These are phyloP conservation scores for Chaetomidium leptoderma DNA, from an alignment of 495 filamentous ascomycete species.

Conservation along the genomic window DNA sequence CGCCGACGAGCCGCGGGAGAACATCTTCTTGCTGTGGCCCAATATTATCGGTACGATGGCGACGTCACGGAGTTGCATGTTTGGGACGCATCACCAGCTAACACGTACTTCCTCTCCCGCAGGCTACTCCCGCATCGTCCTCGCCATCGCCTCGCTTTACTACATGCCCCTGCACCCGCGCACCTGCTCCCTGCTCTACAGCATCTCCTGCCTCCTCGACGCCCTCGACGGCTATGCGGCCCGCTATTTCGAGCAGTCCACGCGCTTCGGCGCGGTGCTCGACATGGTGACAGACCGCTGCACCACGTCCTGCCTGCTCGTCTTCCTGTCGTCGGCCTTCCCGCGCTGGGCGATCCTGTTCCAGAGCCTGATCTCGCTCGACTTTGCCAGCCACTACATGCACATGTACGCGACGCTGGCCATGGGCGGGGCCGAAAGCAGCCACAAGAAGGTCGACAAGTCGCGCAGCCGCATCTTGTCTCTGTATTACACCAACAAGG, in stretches of 20 bases:
- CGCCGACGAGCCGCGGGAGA: constrained; percentile 54
- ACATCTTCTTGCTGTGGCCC: constrained; percentile 92
- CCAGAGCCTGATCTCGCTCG: constrained; percentile 85
- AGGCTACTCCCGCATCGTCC: constrained; percentile 87
- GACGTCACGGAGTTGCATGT: no score
- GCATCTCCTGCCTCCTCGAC: constrained; percentile 86
- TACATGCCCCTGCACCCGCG: constrained; percentile 97
- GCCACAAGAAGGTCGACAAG: constrained; percentile 91
- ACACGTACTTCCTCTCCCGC: neutral
- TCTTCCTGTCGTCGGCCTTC: constrained; percentile 88
- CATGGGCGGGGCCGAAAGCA: constrained; percentile 72
- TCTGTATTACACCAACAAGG: constrained; percentile 94
- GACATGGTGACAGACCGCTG: constrained; percentile 94
- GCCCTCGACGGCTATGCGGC: constrained; percentile 90
- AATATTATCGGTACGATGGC: constrained; percentile 77
- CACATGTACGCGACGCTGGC: constrained; percentile 93
- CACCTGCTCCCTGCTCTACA: constrained; percentile 89
- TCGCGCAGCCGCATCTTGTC: constrained; percentile 76
- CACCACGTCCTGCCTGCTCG: constrained; percentile 88
- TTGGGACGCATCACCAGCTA: neutral
- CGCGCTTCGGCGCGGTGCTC: constrained; percentile 88
- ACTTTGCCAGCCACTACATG: constrained; percentile 94
- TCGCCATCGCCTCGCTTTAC: constrained; percentile 88
- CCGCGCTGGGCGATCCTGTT: constrained; percentile 89
- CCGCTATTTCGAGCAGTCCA: constrained; percentile 81